Evolutionary conservation across 1,284 basidiomycete genomes (phyloP), one percentile per base, ranked within the genome.

Genomic region (Anthracocystis panici-leucophaei): DNA sequence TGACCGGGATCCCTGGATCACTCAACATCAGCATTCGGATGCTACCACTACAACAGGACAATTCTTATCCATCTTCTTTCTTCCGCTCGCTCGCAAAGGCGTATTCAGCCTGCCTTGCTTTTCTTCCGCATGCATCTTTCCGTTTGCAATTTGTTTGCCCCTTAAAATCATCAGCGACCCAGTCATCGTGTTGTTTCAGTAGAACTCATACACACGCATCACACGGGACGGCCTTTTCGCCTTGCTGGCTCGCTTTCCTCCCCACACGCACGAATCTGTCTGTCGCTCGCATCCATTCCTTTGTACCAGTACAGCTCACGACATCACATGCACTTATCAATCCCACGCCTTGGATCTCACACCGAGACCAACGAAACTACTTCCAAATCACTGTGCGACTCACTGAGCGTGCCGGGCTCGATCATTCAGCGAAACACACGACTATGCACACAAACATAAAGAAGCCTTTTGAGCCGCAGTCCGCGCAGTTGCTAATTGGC

Each of bases 301-400:
- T 65, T 49, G 62, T 65, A 58, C 50, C 56, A 65, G 55, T 65
- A 65, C 31, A 25, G 12, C 33, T 23, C 35, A 12, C 27, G 27
- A 49, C 9, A 21, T 50, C 60, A 42, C 45, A 42, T 53, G 55
- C 62, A 54, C 56, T 42, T 48, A 41, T 57, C 23, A 14, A 35
- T 53, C 31, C n/a, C 14, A 48, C 11, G 46, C 27, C 16, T 31
- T 29, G 46, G 29, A 18, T 29, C 31, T 33, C 27, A n/a, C 29
- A 31, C 18, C 4, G 7, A 42, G 9, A 31, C 29, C 48, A 5
- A 33, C 29, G 10, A 31, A 31, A 20, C 42, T 11, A 6, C 16
- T 25, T 21, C 18, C 44, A 6, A 46, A 23, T 18, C 23, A 21
- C 23, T 27, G 44, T 18, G 44, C 23, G 4, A 14, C 12, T 38